Base-by-base conservation (phyloP, 306 rosid genomes). In the Lathyrus tuberosus region DNA sequence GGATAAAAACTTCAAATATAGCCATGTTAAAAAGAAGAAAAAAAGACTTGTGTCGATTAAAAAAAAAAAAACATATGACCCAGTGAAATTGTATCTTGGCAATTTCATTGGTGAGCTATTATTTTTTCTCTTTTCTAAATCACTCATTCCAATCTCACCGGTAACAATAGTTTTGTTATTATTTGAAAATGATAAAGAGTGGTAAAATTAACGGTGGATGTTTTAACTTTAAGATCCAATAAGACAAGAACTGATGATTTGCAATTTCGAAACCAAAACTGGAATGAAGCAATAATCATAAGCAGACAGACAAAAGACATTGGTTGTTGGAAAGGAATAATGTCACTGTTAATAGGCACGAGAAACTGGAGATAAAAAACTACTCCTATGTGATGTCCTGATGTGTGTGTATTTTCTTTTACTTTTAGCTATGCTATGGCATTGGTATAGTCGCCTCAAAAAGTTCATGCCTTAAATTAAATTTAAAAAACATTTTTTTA, bases 331-430 rank as follows among this genome's bases (percentile, higher is more conserved):
- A 80, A 64, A 70, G 57, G 68, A 78, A 78, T 83, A 80, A 78
- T 76, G 68, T 51, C 70, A 44, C 37, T 58, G 81, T 47, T 57
- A 54, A 75, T 76, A 78, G 71, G 89, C 92, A 85, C 86, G 85
- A 85, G 86, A 83, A 84, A 65, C 59, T 60, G 38, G 38, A 35
- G 14, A 74, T 67, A 82, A 56, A 15, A 15, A 16, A 16, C 69
- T 71, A n/a, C n/a, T n/a, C n/a, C n/a, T 71, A 72, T 31, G 62
- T 71, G 74, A 15, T n/a, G n/a, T n/a, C n/a, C n/a, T n/a, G n/a
- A n/a, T 16, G 17, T 0, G 1, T 47, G 3, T 15, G 57, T 46
- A n/a, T 46, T 46, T 49, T 49, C 8, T 17, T 17, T 41, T 59
- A 37, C 6, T 54, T 53, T 69, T 22, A 20, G 7, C 22, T 35